phyloP scores from a whole-genome alignment of 495 filamentous ascomycete species.

The Penicillium paxilli region DNA sequence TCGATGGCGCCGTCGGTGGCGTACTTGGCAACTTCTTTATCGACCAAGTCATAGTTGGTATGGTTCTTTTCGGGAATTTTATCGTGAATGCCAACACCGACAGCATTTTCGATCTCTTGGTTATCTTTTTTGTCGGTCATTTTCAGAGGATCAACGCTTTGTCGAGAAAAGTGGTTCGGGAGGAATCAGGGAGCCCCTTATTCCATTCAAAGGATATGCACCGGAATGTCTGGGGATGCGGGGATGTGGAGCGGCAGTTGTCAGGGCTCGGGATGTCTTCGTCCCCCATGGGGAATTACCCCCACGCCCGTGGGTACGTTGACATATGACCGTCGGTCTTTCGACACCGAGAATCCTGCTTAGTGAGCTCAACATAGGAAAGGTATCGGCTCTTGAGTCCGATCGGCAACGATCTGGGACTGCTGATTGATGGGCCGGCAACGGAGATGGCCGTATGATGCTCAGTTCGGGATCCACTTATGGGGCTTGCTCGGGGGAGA shows the following conservation, averaged over 20 bases:
- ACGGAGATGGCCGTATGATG: slow-evolving; percentile 8
- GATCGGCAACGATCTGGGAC: neutral
- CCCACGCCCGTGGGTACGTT: slow-evolving; percentile 3
- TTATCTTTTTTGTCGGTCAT: slow-evolving; percentile 11
- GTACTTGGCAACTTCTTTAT: slow-evolving; percentile 64
- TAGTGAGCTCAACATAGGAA: neutral
- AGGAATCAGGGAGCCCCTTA: neutral
- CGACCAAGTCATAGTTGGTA: slow-evolving; percentile 53
- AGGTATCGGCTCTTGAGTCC: neutral
- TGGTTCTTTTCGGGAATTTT: slow-evolving; percentile 44
- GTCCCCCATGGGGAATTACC: slow-evolving; percentile 14
- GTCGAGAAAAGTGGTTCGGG: neutral
- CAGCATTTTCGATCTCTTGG: slow-evolving; percentile 8
- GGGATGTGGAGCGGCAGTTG: neutral
- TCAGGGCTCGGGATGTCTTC: neutral
- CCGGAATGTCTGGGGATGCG: slow-evolving; percentile 7
- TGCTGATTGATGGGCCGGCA: slow-evolving; percentile 7
- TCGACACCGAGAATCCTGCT: neutral
- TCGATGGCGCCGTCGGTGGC: slow-evolving; percentile 47
- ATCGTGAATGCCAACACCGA: slow-evolving; percentile 2
- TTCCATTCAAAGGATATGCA: neutral
- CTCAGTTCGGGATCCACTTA: slow-evolving; percentile 5
- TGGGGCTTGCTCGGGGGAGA: slow-evolving; percentile 6
- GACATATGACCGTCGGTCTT: neutral
- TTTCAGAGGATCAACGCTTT: neutral